A percentile compares a stretch with the other conserved stretches of the same genome.
phyloP scores from a whole-genome alignment of 768 basidiomycete species.

The Paxillus ammoniavirescens region DNA sequence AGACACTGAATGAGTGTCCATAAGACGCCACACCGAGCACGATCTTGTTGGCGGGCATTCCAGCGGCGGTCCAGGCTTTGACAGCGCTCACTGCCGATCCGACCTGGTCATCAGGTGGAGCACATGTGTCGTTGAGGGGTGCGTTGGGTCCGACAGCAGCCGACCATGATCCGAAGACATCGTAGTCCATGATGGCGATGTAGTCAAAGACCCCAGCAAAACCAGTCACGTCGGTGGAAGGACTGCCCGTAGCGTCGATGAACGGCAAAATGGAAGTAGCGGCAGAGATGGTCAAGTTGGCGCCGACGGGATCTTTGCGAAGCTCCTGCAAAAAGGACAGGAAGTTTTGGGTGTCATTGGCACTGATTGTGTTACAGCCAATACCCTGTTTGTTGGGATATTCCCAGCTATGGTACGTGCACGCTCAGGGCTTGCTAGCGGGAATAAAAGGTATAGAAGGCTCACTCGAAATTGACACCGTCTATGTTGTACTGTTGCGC shows the following conservation, averaged over 20 bases:
- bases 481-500: slow-evolving; percentile 50
- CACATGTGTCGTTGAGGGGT: slow-evolving; percentile 74
- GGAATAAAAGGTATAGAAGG: background rate
- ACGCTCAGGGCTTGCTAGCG: background rate
- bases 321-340: slow-evolving; percentile 69
- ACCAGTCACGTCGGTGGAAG: slow-evolving; percentile 62
- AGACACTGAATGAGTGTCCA: slow-evolving; percentile 65
- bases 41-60: slow-evolving; percentile 66
- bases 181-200: slow-evolving; percentile 65
- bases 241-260: slow-evolving; percentile 52
- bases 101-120: slow-evolving; percentile 50
- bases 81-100: slow-evolving; percentile 77
- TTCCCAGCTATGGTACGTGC: slow-evolving; percentile 64
- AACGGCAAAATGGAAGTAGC: slow-evolving; percentile 68
- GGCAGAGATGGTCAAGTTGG: slow-evolving; percentile 64
- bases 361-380: slow-evolving; percentile 58
- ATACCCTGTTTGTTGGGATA: slow-evolving; percentile 67
- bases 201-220: slow-evolving; percentile 69
- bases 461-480: slow-evolving; percentile 40
- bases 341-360: slow-evolving; percentile 70
- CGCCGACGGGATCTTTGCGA: slow-evolving; percentile 42
- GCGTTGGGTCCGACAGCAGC: slow-evolving; percentile 70
- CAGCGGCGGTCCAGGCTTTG: slow-evolving; percentile 66
- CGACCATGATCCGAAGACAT: slow-evolving; percentile 50
- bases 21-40: slow-evolving; percentile 81